Evolutionary conservation across 805 yeast species (phyloP).

Genomic region (Kodamaea kakaduensis): DNA sequence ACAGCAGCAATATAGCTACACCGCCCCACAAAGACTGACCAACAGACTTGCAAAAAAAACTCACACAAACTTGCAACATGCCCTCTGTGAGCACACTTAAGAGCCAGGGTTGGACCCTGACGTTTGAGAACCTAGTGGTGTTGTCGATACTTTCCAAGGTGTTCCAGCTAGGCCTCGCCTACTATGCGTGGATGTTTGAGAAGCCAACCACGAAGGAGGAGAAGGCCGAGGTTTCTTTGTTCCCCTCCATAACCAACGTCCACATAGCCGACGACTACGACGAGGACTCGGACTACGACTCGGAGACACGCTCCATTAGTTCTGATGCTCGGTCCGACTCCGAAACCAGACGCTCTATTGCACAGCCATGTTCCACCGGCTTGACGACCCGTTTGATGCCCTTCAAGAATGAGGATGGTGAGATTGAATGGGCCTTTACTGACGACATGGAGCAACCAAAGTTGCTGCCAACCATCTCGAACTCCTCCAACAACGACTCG

Average conservation of each 20-base stretch:
- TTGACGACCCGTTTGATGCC: constrained; percentile 48
- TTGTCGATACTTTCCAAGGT: constrained; percentile 9
- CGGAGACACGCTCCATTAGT: no score
- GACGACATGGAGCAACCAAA: constrained; percentile 5
- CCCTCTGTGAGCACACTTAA: constrained; percentile 6
- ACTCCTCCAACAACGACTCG: constrained; percentile 33
- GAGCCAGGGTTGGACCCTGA: constrained; percentile 3
- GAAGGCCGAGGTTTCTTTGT: constrained; percentile 6
- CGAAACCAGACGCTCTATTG: constrained; percentile 7
- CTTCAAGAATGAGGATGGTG: constrained; percentile 49
- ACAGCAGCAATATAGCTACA: neutral
- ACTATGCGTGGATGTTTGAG: constrained; percentile 6
- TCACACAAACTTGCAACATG: constrained; percentile 1
- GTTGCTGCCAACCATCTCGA: constrained; percentile 38
- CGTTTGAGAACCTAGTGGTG: constrained; percentile 9
- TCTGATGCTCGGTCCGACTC: no score
- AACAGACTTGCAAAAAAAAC: neutral
- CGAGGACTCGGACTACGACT: constrained; percentile 5
- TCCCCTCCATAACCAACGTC: constrained; percentile 12
- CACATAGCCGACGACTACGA: constrained; percentile 1
- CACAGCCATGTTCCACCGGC: constrained; percentile 48
- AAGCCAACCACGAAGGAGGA: neutral
- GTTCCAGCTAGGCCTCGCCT: constrained; percentile 9
- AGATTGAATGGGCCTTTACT: constrained; percentile 54
- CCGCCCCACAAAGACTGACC: neutral